Conservation (phyloP, 1,139 yeast genomes). For the Lodderomyces margitis region DNA sequence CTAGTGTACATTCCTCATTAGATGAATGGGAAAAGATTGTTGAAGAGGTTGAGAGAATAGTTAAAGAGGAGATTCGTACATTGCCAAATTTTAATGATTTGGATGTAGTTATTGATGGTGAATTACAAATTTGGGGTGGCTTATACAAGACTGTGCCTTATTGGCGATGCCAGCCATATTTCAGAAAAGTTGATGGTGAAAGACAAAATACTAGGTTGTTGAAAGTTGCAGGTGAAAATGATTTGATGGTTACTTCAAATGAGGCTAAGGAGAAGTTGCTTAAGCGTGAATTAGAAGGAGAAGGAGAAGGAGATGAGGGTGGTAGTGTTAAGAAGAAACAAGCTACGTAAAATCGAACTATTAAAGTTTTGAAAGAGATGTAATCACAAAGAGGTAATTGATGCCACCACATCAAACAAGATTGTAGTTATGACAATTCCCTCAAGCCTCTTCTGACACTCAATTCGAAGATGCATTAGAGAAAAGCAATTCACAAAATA, state of each 20-base stretch:
- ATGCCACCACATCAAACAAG: no score
- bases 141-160: constrained; percentile 80
- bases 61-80: constrained; percentile 49
- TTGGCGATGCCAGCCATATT: constrained; percentile 97
- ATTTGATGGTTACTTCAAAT: constrained; percentile 8
- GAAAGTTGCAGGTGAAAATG: constrained; percentile 37
- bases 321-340: constrained; percentile 3
- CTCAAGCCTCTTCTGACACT: no score
- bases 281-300: constrained; percentile 7
- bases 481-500: no score
- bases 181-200: constrained; percentile 78
- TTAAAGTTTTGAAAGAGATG: no score
- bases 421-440: no score
- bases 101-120: constrained; percentile 57
- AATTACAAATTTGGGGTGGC: constrained; percentile 73
- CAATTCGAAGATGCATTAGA: no score
- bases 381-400: no score
- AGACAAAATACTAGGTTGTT: constrained; percentile 43
- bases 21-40: constrained; percentile 73
- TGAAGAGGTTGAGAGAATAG: constrained; percentile 61
- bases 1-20: constrained; percentile 45
- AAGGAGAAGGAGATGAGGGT: not conserved
- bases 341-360: not conserved
- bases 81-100: constrained; percentile 38
- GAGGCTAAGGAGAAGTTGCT: constrained; percentile 5